Evolutionary conservation across 2,329 filamentous ascomycete genomes (phyloP).

Genomic region (Alternaria burnsii): DNA sequence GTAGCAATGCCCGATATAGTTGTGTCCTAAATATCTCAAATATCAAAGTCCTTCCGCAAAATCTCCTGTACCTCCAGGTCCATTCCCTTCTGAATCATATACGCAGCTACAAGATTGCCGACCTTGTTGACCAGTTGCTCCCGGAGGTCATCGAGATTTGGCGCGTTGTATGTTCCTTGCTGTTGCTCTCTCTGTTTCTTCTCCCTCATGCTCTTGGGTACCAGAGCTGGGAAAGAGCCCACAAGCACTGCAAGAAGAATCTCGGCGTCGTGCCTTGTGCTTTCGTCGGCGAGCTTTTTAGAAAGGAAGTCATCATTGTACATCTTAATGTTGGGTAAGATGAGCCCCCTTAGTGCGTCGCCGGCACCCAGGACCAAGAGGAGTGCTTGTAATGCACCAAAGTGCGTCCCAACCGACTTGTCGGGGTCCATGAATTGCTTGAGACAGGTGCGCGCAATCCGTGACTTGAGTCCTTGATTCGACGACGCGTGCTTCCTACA

Average conservation of each 20-base stretch:
- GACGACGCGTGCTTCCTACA: constrained; percentile 81
- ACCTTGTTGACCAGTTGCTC: constrained; percentile 54
- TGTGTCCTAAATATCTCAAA: not conserved
- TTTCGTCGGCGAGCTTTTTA: constrained; percentile 60
- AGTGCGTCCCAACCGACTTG: constrained; percentile 84
- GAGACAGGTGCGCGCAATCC: constrained; percentile 90
- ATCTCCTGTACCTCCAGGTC: constrained; percentile 25
- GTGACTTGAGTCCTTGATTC: constrained; percentile 83
- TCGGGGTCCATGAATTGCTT: constrained; percentile 90
- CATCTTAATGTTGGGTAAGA: constrained; percentile 71
- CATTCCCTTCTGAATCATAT: constrained; percentile 46
- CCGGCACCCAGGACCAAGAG: constrained; percentile 76
- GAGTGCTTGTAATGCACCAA: constrained; percentile 85
- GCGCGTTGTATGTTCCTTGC: constrained; percentile 50
- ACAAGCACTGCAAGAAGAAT: constrained; percentile 67
- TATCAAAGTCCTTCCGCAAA: constrained; percentile 14
- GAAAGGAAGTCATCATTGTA: constrained; percentile 68
- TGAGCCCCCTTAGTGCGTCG: constrained; percentile 66
- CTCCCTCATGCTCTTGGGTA: constrained; percentile 10
- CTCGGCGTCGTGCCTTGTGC: constrained; percentile 66
- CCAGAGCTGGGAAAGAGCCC: constrained; percentile 62
- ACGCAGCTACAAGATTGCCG: constrained; percentile 48
- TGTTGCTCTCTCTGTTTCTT: constrained; percentile 50
- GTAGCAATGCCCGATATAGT: not conserved
- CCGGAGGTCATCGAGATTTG: constrained; percentile 52